Evolutionary conservation across 495 filamentous ascomycete species (phyloP), one percentile per base, ranked within the genome.

Genomic region (Xylaria castorea): DNA sequence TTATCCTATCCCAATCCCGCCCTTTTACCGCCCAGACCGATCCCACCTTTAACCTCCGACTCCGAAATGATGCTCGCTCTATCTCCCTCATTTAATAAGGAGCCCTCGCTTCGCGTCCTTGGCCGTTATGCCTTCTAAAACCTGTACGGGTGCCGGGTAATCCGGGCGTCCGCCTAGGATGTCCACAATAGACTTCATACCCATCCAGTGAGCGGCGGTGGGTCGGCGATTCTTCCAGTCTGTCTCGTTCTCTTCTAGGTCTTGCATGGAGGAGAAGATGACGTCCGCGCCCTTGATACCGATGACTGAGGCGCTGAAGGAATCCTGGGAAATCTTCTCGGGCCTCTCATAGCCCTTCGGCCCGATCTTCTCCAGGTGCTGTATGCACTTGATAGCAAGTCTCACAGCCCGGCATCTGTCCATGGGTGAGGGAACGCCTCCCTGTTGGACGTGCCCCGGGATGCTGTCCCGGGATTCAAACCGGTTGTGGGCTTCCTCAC

Each of bases 401-500:
- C 97, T 89, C 12, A 97, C 90, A 2, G 97, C 96, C 69, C 97
- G 91, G 61, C 95, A 94, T 69, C 97, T 91, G 81, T 99, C 97
- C 95, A 98, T 98, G 6, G 95, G 90, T 1, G 93, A 95, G 0
- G 97, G 97, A 30, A 92, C 94, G 50, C 94, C 94, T 76, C 96
- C 96, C 82, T 99, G 95, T 81, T 98, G 96, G 75, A 98, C 96
- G 82, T 99, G 96, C 27, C 97, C 97, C 0, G 97, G 97, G 48
- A 98, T 93, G 50, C 93, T 94, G 76, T 93, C 91, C 63, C 95
- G 91, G n/a, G 93, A 92, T 79, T 99, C 97, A 74, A 98, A 99
- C 1, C 94, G 89, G 64, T 94, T 94, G 74, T 92, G 91, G 12
- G 96, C 92, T 81, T 98, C 97, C 73, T 97, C 94, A 58, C 91